A percentile compares a stretch with the other conserved stretches of the same genome.
These are phyloP conservation scores for Acacia acuminata DNA, from an alignment of 306 rosid genomes.

Conservation along the genomic window DNA sequence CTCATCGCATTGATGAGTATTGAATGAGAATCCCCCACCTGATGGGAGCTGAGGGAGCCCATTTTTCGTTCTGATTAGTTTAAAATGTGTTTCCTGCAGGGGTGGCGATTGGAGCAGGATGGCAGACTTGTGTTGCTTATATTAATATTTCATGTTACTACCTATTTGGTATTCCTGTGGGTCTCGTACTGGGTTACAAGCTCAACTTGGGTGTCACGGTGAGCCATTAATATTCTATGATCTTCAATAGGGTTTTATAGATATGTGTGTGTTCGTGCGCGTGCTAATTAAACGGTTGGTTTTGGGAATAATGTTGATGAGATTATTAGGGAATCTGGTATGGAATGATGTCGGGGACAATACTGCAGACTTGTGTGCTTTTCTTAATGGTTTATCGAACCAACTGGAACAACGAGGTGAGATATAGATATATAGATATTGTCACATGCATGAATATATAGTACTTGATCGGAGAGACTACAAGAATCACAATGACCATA, in stretches of 20 bases:
- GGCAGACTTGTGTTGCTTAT: neutral
- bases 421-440: neutral
- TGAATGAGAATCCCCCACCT: too few relatives aligned
- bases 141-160: neutral
- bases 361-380: neutral
- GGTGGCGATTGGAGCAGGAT: neutral
- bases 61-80: too few relatives aligned
- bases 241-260: neutral
- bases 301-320: neutral
- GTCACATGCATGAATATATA: neutral
- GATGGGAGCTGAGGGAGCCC: too few relatives aligned
- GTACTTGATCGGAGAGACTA: neutral
- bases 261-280: too few relatives aligned
- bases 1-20: too few relatives aligned
- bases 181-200: neutral
- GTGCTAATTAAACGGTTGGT: neutral
- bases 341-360: neutral
- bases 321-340: neutral
- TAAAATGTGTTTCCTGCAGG: neutral
- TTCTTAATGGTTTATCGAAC: neutral
- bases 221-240: neutral
- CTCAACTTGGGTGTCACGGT: neutral
- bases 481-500: neutral
- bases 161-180: neutral
- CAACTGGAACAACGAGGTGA: neutral